Percentiles rank a stretch among this genome's conserved stretches.
Evolutionary conservation across 768 basidiomycete genomes (phyloP).

Genomic region (Calocera cornea): DNA sequence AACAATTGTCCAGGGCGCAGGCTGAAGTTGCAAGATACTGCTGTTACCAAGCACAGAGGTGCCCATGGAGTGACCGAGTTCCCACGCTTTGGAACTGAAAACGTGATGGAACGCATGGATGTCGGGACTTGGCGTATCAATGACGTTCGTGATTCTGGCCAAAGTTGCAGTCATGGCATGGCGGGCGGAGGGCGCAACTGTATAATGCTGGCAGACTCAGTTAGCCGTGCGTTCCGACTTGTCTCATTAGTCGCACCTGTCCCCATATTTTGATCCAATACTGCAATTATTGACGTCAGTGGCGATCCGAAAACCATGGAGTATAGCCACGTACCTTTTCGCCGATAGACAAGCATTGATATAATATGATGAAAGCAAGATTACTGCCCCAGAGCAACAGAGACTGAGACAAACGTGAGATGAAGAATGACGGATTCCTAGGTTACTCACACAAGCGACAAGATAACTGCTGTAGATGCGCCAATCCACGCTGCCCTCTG

Average conservation of each 20-base stretch:
- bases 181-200: not conserved
- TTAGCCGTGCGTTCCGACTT: not conserved
- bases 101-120: not conserved
- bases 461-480: conserved; percentile 37
- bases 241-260: conserved; percentile 25
- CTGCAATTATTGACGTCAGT: conserved; percentile 8
- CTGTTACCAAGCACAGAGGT: not conserved
- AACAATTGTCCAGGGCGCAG: not conserved
- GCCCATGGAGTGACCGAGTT: not conserved
- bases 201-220: not conserved
- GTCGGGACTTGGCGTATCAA: not conserved
- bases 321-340: conserved; percentile 36
- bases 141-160: not conserved
- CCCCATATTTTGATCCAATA: conserved; percentile 74
- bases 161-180: not conserved
- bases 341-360: conserved; percentile 37
- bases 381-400: conserved; percentile 30
- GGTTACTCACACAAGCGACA: conserved; percentile 20
- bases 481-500: conserved; percentile 74
- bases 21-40: not conserved
- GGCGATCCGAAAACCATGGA: not conserved
- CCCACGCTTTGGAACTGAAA: not conserved
- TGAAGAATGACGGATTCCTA: conserved; percentile 16
- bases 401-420: conserved; percentile 1
- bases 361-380: conserved; percentile 9